These are phyloP conservation scores for Tolypocladium guangdongense DNA, from an alignment of 2,329 filamentous ascomycete genomes.

Conservation along the genomic window DNA sequence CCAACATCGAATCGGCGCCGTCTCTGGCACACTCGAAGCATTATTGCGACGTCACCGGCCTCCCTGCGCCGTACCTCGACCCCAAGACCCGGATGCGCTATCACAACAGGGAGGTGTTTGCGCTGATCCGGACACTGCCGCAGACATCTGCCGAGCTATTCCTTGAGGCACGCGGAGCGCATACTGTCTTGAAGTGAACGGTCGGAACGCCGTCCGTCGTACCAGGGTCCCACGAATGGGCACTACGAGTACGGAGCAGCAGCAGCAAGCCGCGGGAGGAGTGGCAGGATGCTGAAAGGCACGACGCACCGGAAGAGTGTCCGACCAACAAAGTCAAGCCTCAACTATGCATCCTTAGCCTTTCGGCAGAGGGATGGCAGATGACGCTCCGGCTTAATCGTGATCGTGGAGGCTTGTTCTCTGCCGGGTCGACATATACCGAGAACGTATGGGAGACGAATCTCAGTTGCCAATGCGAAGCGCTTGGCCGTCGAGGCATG, in stretches of 20 bases:
- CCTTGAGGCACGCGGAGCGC: conserved; percentile 79
- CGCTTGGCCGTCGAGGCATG: conserved; percentile 45
- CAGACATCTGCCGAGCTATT: conserved; percentile 81
- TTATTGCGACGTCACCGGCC: conserved; percentile 92
- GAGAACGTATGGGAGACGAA: conserved; percentile 57
- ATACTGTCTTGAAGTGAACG: conserved; percentile 77
- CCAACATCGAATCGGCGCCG: conserved; percentile 91
- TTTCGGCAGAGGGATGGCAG: conserved; percentile 72
- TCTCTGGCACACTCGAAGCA: conserved; percentile 74
- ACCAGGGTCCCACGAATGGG: background rate
- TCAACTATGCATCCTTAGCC: conserved; percentile 73
- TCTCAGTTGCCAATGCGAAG: conserved; percentile 51
- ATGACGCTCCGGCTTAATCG: conserved; percentile 99
- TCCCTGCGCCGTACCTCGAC: conserved; percentile 85
- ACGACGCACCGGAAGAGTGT: conserved; percentile 36
- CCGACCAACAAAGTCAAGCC: conserved; percentile 92
- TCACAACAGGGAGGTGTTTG: conserved; percentile 87
- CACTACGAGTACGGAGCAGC: background rate
- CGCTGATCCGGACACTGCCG: conserved; percentile 65
- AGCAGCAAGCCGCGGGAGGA: background rate
- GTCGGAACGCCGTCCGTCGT: background rate
- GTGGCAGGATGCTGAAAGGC: too few species aligned
- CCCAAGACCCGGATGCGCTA: conserved; percentile 92
- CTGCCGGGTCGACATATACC: conserved; percentile 72
- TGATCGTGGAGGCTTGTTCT: conserved; percentile 60